A percentile compares a stretch with the other conserved stretches of the same genome.
These are phyloP conservation scores for Saccharomycopsis hybrid DNA, from an alignment of 1,139 yeast genomes.

Conservation along the genomic window DNA sequence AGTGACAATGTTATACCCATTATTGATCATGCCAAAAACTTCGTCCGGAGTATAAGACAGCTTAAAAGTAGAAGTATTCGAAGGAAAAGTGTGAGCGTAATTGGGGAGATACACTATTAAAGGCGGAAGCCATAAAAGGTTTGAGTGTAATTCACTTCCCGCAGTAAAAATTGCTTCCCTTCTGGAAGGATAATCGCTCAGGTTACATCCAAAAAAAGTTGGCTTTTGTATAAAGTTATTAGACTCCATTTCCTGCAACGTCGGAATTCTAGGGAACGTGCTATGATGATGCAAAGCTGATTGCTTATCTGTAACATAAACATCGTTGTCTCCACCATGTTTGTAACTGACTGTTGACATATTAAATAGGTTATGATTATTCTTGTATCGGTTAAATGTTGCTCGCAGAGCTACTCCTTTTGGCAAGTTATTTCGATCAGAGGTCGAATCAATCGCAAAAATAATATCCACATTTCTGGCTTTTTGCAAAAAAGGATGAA, in stretches of 20 bases:
- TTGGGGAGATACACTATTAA: slow-evolving; percentile 50
- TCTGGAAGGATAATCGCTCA: slow-evolving; percentile 26
- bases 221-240: slow-evolving; percentile 35
- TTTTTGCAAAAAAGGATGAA: slow-evolving; percentile 51
- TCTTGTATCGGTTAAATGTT: slow-evolving; percentile 26
- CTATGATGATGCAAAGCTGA: slow-evolving; percentile 12
- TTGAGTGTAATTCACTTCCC: slow-evolving; percentile 22
- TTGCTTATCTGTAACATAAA: neutral
- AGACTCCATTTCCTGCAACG: slow-evolving; percentile 30
- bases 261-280: slow-evolving; percentile 28
- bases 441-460: slow-evolving; percentile 52
- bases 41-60: slow-evolving; percentile 42
- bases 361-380: slow-evolving; percentile 2
- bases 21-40: slow-evolving; percentile 38
- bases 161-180: slow-evolving; percentile 10
- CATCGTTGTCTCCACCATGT: neutral
- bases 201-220: slow-evolving; percentile 50
- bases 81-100: slow-evolving; percentile 33
- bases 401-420: slow-evolving; percentile 49
- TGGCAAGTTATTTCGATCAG: slow-evolving; percentile 55
- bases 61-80: slow-evolving; percentile 59
- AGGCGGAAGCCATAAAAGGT: slow-evolving; percentile 38
- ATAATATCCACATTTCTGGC: slow-evolving; percentile 49
- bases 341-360: neutral
- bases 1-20: slow-evolving; percentile 50